Conservation (phyloP, 345 rosid species). For the Anastatica hierochuntica region DNA sequence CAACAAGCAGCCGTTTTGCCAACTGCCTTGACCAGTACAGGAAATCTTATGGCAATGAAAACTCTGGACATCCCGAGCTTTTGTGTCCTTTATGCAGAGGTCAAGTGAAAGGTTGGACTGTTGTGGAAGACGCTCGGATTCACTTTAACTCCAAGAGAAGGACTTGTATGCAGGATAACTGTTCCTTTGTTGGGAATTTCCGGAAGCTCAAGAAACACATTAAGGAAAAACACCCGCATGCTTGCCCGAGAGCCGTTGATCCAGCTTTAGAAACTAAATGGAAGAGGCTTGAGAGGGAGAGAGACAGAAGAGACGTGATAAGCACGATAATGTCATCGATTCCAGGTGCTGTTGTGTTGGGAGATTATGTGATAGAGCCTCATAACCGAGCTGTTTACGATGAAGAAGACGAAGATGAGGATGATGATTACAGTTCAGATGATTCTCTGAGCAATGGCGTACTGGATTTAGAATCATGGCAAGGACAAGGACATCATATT, state of each 20-base stretch:
- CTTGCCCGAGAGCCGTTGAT: conserved; percentile 67
- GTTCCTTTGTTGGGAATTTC: conserved; percentile 56
- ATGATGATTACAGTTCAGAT: conserved; percentile 43
- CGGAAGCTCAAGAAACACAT: conserved; percentile 67
- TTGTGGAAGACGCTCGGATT: conserved; percentile 62
- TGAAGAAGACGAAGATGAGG: conserved; percentile 35
- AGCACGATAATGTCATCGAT: conserved; percentile 65
- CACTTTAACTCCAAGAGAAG: conserved; percentile 60
- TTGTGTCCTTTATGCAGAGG: conserved; percentile 83
- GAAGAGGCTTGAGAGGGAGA: conserved; percentile 62
- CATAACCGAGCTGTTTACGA: conserved; percentile 28
- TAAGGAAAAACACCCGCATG: conserved; percentile 61
- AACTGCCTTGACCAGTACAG: conserved; percentile 82
- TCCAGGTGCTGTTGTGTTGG: conserved; percentile 70
- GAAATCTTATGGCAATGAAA: conserved; percentile 41
- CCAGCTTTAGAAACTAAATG: conserved; percentile 61
- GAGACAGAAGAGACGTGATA: conserved; percentile 63
- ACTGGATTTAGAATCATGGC: conserved; percentile 37
- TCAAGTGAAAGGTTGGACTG: conserved; percentile 90
- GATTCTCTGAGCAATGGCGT: too few species aligned
- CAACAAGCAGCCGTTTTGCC: conserved; percentile 69
- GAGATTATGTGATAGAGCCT: conserved; percentile 87
- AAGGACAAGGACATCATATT: conserved; percentile 24
- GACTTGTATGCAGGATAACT: conserved; percentile 67
- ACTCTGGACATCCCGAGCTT: conserved; percentile 55